Conservation (phyloP, 1,139 yeast species). For the Petasospora rhodanensis region DNA sequence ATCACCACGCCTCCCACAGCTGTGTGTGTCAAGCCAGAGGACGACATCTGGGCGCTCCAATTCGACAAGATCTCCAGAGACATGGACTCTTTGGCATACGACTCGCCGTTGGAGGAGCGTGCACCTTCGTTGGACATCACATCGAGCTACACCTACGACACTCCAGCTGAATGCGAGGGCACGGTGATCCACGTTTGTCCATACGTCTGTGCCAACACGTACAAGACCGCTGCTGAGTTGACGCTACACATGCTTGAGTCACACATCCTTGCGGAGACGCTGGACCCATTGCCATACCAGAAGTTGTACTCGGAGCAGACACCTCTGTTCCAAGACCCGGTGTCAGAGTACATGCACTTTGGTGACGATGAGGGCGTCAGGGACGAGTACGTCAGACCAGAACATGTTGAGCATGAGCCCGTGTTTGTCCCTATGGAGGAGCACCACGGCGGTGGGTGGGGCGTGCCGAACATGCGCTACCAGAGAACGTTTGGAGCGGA, state of each 20-base stretch:
- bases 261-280: conserved; percentile 6
- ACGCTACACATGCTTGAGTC: conserved; percentile 7
- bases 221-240: conserved; percentile 1
- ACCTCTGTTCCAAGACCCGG: background rate
- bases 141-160: conserved; percentile 6
- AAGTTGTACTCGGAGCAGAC: conserved; percentile 1
- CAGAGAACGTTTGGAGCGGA: conserved; percentile 9
- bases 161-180: background rate
- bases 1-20: background rate
- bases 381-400: conserved; percentile 1
- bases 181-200: conserved; percentile 3
- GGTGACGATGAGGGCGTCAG: too few species aligned
- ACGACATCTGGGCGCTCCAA: conserved; percentile 6
- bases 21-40: too few species aligned
- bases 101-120: conserved; percentile 8
- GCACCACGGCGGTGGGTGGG: background rate
- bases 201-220: conserved; percentile 1
- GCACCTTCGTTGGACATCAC: conserved; percentile 5
- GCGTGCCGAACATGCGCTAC: conserved; percentile 9
- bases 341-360: background rate
- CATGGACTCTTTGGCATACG: conserved; percentile 7
- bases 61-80: conserved; percentile 8
- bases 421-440: background rate
- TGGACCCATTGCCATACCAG: conserved; percentile 1
- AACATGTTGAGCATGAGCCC: background rate